These are phyloP conservation scores for Leccinum broughii DNA, from an alignment of 768 basidiomycete species.

Conservation along the genomic window DNA sequence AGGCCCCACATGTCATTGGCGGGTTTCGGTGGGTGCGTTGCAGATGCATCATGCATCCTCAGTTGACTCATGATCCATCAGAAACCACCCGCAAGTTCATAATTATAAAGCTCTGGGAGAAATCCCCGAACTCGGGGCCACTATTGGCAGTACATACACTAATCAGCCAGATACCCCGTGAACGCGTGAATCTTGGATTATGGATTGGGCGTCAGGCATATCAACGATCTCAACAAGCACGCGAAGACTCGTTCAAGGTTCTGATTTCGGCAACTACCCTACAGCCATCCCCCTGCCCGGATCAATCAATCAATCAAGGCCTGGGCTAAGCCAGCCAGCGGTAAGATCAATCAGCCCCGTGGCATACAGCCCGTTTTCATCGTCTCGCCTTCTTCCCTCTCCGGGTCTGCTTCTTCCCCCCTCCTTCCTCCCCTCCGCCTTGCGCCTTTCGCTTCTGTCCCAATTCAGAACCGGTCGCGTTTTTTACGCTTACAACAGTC, in stretches of 20 bases:
- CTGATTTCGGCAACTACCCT: not conserved
- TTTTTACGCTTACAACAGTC: constrained; percentile 78
- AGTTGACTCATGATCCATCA: not conserved
- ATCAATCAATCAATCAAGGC: not conserved
- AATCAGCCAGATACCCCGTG: not conserved
- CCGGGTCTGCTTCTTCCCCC: constrained; percentile 51
- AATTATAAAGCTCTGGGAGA: not conserved
- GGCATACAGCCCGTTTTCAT: constrained; percentile 7
- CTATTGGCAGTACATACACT: not conserved
- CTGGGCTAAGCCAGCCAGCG: not conserved
- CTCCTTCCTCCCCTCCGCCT: constrained; percentile 33
- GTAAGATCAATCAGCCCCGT: not conserved
- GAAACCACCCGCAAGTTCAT: constrained; percentile 9
- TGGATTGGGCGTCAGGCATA: not conserved
- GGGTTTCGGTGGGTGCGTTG: constrained; percentile 8
- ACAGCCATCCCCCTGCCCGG: not conserved
- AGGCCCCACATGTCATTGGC: not conserved
- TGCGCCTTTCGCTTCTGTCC: constrained; percentile 62
- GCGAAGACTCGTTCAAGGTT: not conserved
- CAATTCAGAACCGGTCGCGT: constrained; percentile 18
- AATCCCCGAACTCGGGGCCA: not conserved
- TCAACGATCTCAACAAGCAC: not conserved
- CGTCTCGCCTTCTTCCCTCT: constrained; percentile 44
- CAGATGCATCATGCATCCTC: not conserved
- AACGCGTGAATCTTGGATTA: not conserved